A percentile compares a stretch with the other conserved stretches of the same genome.
phyloP scores from a whole-genome alignment of 495 filamentous ascomycete species.

The Tetracladium marchalianum region DNA sequence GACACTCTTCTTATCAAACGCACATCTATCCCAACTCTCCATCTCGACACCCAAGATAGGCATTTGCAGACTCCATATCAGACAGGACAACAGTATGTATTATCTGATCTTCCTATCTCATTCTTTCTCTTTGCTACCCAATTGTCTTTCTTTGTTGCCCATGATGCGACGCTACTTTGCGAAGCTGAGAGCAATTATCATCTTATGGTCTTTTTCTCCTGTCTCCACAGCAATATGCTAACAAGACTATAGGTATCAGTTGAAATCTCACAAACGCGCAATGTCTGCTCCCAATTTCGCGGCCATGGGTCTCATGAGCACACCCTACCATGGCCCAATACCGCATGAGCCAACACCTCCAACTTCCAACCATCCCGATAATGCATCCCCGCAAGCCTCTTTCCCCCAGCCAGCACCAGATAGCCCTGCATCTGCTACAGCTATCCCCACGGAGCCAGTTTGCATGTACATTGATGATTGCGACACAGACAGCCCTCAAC shows the following conservation, averaged over 20 bases:
- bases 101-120: no score
- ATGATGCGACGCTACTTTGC: no score
- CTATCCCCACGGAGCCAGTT: neutral
- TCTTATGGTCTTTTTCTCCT: no score
- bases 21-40: constrained; percentile 7
- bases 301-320: constrained; percentile 1
- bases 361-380: constrained; percentile 14
- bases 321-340: constrained; percentile 8
- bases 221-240: no score
- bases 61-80: no score
- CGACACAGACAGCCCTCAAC: constrained; percentile 38
- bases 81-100: no score
- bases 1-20: constrained; percentile 20
- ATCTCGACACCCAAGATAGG: constrained; percentile 6
- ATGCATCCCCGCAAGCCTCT: constrained; percentile 10
- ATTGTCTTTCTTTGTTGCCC: no score
- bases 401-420: constrained; percentile 2
- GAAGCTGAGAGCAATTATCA: no score
- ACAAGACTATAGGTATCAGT: no score
- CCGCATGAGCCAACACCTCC: constrained; percentile 14
- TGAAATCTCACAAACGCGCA: constrained; percentile 26
- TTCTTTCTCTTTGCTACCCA: no score
- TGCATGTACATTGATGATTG: constrained; percentile 34
- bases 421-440: constrained; percentile 6
- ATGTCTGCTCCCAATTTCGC: constrained; percentile 28